Base-by-base conservation (phyloP, 192 early-diverging fungal genomes). In the Coemansia sp. region DNA sequence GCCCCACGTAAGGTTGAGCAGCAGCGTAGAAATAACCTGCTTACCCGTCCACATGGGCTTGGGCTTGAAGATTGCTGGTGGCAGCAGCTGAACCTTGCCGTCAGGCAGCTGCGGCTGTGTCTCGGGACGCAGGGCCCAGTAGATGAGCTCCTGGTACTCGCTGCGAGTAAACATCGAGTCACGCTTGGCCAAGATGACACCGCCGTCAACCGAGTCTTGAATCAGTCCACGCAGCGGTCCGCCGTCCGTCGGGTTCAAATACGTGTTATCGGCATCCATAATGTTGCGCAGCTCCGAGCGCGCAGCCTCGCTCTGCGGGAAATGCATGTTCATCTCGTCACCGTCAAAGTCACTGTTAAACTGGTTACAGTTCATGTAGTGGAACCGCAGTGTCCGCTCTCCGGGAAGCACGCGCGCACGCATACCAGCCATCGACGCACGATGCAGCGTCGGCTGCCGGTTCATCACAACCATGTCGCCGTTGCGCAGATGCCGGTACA, bases 271-370 rank as follows among this genome's bases (percentile, higher is more conserved):
- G 5, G 93, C 96, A 53, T 89, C 89, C 55, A 95, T 96, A 71
- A 99, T 98, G 77, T 94, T 72, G 74, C 90, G 89, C 47, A 96
- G 94, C 83, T 99, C 98, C 23, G 98, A 90, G 54, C 96, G 88
- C 4, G 94, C 98, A 47, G 93, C 82, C 76, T 98, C 95, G 82
- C 93, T 98, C 78, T 99, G 98, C 45, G 96, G 95, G 76, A 98
- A 99, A 86, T 99, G 98, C 64, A 96, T 89, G 83, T 99, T 99
- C 98, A 99, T 99, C 84, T 99, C 98, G 84, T 98, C 98, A 69
- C 98, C 98, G 77, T 99, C 98, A 86, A 99, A 99, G 88, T 99
- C 98, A 62, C 95, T 96, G 82, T 92, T 92, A 54, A 93, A 94
- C 26, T 93, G 88, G 71, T 93, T 92, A 75, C 91, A 88, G 74